Base-by-base conservation (phyloP, 129 eudicot species). In the sunflower (Helianthus annuus) region DNA sequence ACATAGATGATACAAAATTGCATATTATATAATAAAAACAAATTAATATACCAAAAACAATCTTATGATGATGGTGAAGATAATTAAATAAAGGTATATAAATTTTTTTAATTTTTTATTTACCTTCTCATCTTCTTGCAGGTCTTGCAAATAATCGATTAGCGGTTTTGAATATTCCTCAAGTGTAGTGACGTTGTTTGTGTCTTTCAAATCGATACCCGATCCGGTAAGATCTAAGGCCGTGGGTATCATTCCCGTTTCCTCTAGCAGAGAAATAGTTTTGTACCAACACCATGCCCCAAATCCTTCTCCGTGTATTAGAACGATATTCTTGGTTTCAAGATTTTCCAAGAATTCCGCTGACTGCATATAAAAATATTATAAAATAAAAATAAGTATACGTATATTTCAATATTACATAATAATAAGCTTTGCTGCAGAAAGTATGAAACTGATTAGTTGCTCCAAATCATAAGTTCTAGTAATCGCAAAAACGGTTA, bases 251-350 rank as follows among this genome's bases (percentile, higher is more conserved):
- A 95, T 81, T 54, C 97, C 97, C 0, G 88, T 74, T 80, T 95
- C 99, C 79, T 95, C 97, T 70, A 95, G 82, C 14, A 85, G 76
- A 49, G 97, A 88, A 77, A 95, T 88, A 65, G 79, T 95, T 81
- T 95, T 95, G 79, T 95, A 95, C 99, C 99, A 95, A 72, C 99
- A 91, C 99, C 99, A 95, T 75, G 99, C 99, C 71, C 99, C 99
- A 64, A 95, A 91, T 32, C 99, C 99, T 84, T 91, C 99, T 56
- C 99, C 99, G 36, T 95, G 99, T 52, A 95, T 81, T 82, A 95
- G 73, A 72, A 95, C 86, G 58, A 95, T 22, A 66, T 84, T 88
- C 82, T 86, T 90, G 59, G 89, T 85, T 77, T 84, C 87, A 58
- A 95, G 65, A 64, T 85, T 91, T 29, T 95, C 99, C 86, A 91